A percentile compares a stretch with the other conserved stretches of the same genome.
Conservation (phyloP, 768 basidiomycete genomes). For the Boletus vermiculosoides region DNA sequence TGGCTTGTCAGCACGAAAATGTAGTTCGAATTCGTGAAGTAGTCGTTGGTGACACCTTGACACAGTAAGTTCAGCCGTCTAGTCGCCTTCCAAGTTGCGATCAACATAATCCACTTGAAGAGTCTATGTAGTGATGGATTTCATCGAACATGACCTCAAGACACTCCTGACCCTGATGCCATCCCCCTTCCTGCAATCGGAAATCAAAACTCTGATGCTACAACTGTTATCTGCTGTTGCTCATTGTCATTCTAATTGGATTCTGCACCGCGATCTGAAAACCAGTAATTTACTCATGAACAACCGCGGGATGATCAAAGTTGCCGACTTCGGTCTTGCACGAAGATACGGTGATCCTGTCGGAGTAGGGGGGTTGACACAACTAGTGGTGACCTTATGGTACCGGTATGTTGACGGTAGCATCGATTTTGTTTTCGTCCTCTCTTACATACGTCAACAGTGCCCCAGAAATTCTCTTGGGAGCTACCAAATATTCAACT, state of each 20-base stretch:
- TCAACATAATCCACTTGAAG: slow-evolving; percentile 41
- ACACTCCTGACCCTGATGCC: slow-evolving; percentile 94
- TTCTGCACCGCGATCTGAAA: slow-evolving; percentile 95
- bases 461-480: slow-evolving; percentile 93
- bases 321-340: slow-evolving; percentile 97
- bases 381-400: slow-evolving; percentile 98
- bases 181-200: slow-evolving; percentile 92
- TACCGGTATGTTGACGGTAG: slow-evolving; percentile 67
- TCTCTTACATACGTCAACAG: slow-evolving; percentile 40
- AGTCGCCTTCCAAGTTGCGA: slow-evolving; percentile 4
- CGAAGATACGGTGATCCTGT: slow-evolving; percentile 95
- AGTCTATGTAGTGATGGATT: slow-evolving; percentile 99
- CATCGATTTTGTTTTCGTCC: slow-evolving; percentile 10
- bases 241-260: slow-evolving; percentile 96
- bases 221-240: slow-evolving; percentile 92
- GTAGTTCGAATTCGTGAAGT: slow-evolving; percentile 97
- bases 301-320: slow-evolving; percentile 97
- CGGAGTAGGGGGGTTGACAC: slow-evolving; percentile 95
- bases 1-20: slow-evolving; percentile 92
- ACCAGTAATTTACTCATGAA: slow-evolving; percentile 99
- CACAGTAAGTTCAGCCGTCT: slow-evolving; percentile 74
- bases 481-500: slow-evolving; percentile 91
- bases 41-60: slow-evolving; percentile 96
- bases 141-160: slow-evolving; percentile 99
- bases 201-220: slow-evolving; percentile 95